phyloP scores from a whole-genome alignment of 441 rosid genomes.

The California macrophylla region DNA sequence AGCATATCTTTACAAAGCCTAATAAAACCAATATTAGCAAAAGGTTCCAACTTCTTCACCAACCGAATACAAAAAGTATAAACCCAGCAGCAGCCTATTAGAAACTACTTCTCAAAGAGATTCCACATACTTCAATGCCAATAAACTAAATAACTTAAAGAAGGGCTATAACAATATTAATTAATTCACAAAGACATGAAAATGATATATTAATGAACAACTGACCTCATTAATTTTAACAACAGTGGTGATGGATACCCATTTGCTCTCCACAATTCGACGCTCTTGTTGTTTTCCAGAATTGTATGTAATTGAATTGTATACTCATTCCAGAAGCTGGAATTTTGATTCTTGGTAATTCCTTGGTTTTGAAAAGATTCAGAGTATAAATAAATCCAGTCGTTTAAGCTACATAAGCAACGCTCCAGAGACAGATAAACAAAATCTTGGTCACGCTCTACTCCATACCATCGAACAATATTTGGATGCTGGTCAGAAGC shows the following conservation, averaged over 20 bases:
- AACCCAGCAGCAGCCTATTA: background rate
- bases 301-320: slow-evolving; percentile 28
- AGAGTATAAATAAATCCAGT: slow-evolving; percentile 45
- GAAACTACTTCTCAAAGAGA: background rate
- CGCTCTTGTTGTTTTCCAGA: slow-evolving; percentile 32
- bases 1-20: background rate
- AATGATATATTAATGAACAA: slow-evolving; percentile 11
- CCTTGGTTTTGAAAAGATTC: slow-evolving; percentile 33
- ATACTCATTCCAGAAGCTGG: slow-evolving; percentile 23
- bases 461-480: slow-evolving; percentile 83
- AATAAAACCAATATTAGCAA: background rate
- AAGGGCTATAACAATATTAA: background rate
- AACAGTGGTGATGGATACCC: slow-evolving; percentile 62
- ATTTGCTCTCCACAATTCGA: slow-evolving; percentile 60
- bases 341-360: slow-evolving; percentile 24
- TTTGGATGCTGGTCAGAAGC: slow-evolving; percentile 80
- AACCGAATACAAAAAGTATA: background rate
- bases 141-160: background rate
- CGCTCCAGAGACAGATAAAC: slow-evolving; percentile 77
- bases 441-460: slow-evolving; percentile 74
- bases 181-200: background rate
- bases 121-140: slow-evolving; percentile 1
- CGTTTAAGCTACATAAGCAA: slow-evolving; percentile 74
- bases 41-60: background rate
- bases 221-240: slow-evolving; percentile 73